phyloP scores from a whole-genome alignment of 73 alveolate genomes.

The Tetrahymena thermophila region DNA sequence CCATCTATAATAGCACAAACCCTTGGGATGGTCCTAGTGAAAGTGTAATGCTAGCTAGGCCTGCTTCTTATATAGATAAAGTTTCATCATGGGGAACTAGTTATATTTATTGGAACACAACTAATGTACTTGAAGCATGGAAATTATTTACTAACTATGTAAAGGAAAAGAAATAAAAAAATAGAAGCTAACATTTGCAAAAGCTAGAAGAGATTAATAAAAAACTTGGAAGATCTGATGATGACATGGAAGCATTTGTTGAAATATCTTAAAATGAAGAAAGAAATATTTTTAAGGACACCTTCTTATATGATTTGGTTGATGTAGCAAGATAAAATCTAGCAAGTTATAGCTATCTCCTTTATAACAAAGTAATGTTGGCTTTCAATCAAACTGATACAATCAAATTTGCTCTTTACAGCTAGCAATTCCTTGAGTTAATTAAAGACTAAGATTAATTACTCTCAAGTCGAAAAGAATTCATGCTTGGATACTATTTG shows the following conservation, averaged over 20 bases:
- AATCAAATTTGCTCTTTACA: background rate
- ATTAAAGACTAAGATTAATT: background rate
- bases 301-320: background rate
- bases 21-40: conserved; percentile 2
- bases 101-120: background rate
- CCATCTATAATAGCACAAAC: background rate
- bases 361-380: background rate
- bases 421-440: background rate
- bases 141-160: background rate
- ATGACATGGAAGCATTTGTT: background rate
- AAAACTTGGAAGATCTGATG: background rate
- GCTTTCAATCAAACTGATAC: background rate
- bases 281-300: background rate
- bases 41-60: background rate
- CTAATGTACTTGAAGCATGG: background rate
- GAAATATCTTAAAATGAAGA: background rate
- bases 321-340: background rate
- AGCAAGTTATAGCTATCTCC: background rate
- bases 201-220: background rate
- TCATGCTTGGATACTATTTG: background rate
- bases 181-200: background rate
- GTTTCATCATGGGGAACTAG: background rate
- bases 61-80: background rate
- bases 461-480: background rate
- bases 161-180: background rate